These are phyloP conservation scores for Dryas integrifolia DNA, from an alignment of 331 rosid genomes.

Conservation along the genomic window DNA sequence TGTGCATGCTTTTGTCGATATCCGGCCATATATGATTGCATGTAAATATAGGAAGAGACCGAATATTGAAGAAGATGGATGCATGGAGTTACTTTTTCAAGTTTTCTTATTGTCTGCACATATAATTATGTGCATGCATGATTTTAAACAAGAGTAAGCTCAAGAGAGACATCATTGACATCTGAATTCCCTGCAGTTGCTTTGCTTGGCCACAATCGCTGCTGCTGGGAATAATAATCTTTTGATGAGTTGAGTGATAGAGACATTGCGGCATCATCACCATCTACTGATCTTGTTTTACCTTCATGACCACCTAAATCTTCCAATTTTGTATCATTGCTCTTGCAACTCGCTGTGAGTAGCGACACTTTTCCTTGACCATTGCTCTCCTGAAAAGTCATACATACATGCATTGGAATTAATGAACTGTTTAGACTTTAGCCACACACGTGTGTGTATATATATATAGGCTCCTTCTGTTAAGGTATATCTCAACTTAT, in stretches of 20 bases:
- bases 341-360: slow-evolving; percentile 14
- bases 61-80: not conserved
- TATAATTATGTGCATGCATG: slow-evolving; percentile 10
- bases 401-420: not conserved
- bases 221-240: slow-evolving; percentile 1
- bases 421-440: not conserved
- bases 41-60: not conserved
- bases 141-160: slow-evolving; percentile 50
- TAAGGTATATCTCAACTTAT: too few relatives aligned
- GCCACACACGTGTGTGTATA: too few relatives aligned
- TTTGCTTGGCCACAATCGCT: slow-evolving; percentile 26
- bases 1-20: not conserved
- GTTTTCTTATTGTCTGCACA: not conserved
- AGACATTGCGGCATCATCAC: slow-evolving; percentile 20
- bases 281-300: not conserved
- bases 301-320: slow-evolving; percentile 29
- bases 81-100: not conserved
- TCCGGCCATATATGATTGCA: not conserved
- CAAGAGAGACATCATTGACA: slow-evolving; percentile 57
- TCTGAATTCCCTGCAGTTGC: slow-evolving; percentile 15
- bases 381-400: slow-evolving; percentile 40
- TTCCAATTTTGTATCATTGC: slow-evolving; percentile 21
- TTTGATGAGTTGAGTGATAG: slow-evolving; percentile 39
- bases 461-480: too few relatives aligned
- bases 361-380: slow-evolving; percentile 22